These are phyloP conservation scores for Paramyrothecium sp. DNA, from an alignment of 2,329 filamentous ascomycete genomes.

Conservation along the genomic window DNA sequence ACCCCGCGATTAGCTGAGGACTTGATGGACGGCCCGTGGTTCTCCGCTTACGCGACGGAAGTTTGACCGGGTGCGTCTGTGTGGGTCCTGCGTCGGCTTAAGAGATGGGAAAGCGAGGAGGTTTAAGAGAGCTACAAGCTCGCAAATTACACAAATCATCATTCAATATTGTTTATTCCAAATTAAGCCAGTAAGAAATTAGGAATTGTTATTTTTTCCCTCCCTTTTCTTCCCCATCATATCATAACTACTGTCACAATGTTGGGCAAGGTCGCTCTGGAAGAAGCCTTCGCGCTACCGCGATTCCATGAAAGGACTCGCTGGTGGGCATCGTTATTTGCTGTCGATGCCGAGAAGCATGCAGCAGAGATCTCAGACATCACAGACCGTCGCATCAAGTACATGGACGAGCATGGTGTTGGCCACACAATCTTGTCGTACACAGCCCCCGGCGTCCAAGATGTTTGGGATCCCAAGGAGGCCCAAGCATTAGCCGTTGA, in stretches of 20 bases:
- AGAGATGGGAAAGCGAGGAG: too few relatives aligned
- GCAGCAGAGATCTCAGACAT: slow-evolving; percentile 50
- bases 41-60: too few relatives aligned
- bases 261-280: slow-evolving; percentile 60
- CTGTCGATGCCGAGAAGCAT: slow-evolving; percentile 57
- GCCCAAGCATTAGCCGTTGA: slow-evolving; percentile 40
- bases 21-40: too few relatives aligned
- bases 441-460: slow-evolving; percentile 48
- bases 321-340: slow-evolving; percentile 62
- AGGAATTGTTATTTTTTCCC: too few relatives aligned
- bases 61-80: too few relatives aligned
- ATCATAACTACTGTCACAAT: slow-evolving; percentile 28
- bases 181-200: too few relatives aligned
- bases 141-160: too few relatives aligned
- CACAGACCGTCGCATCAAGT: slow-evolving; percentile 36
- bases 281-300: slow-evolving; percentile 62
- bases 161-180: too few relatives aligned
- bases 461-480: slow-evolving; percentile 37
- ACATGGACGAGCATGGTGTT: slow-evolving; percentile 45
- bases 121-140: too few relatives aligned
- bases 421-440: slow-evolving; percentile 48
- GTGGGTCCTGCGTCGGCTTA: too few relatives aligned
- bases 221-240: too few relatives aligned
- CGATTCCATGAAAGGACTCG: slow-evolving; percentile 55
- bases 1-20: too few relatives aligned